Evolutionary conservation across 2,329 filamentous ascomycete species (phyloP), one percentile per base, ranked within the genome.

Genomic region (Microsporum audouinii): DNA sequence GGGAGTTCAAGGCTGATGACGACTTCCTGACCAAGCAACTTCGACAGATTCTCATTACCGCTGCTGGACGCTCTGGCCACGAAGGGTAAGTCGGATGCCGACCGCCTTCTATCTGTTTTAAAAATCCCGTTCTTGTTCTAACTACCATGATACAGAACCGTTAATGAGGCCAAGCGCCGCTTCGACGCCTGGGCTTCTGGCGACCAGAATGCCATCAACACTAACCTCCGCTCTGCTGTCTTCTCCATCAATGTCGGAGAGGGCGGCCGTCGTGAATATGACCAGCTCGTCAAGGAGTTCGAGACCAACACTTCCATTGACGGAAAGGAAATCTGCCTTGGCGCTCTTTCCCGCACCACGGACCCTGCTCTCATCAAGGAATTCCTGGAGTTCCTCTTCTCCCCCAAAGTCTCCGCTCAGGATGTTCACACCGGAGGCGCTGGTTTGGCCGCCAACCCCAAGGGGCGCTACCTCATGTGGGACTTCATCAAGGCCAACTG

Each of bases 371-470:
- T 96, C 34, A 84, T 95, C 51, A 77, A 81, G 61, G 75, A 86
- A 70, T 80, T 86, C 81, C 70, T 88, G 79, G 68, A 86, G 75
- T 82, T 96, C 71, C 78, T 91, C 75, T 87, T 95, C 74, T 91
- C 89, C 66, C 86, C 87, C 72, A 81, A 88, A n/a, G 89, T 97
- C 31, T 85, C 89, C 7, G 82, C 87, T 10, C 92, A 90, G 69
- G 94, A 99, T 73, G 84, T 94, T 74, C 92, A 97, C 77, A 87
- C 86, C 10, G 87, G 91, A 34, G 87, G 86, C n/a, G 79, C 81
- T 57, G 82, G 85, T 1, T 77, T 99, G 33, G 84, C 88, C 2
- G 80, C 77, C 65, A 96, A 96, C 76, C 78, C 84, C 6, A 81
- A 84, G 63, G 87, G 85, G 2, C 87, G 91, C n/a, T 76, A 80